Evolutionary conservation across 2,329 filamentous ascomycete genomes (phyloP), one percentile per base, ranked within the genome.

Genomic region (Lecanicillium sp.): DNA sequence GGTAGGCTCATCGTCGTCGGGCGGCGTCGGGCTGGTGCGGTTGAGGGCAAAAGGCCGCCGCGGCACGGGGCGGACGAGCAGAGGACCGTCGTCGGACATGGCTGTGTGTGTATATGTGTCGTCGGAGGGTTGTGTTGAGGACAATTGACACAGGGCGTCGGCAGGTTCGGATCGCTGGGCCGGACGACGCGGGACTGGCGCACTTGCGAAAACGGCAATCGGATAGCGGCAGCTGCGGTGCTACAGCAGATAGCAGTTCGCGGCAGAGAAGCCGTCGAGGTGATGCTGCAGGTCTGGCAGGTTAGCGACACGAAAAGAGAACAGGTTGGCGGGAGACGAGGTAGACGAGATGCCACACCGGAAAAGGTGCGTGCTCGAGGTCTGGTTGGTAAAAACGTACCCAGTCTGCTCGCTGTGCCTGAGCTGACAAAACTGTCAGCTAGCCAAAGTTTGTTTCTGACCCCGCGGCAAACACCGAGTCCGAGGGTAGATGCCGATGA

Each of bases 21-120:
- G 70, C 6, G 73, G 72, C 8, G 71, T 74, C 30, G 69, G 67
- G 52, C 65, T 69, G 44, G 66, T 65, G 38, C 74, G 67, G 49
- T 74, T 74, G 51, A 84, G 64, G 24, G 83, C 77, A 67, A 90
- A 90, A 14, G 84, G 77, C 37, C 87, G 80, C 51, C 84, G 80
- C 19, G 87, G 85, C 52, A 83, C 77, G 5, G 88, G 88, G 41
- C 83, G 82, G 54, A 86, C 62, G 54, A 89, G 68, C 30, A 73
- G 73, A 49, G 79, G 78, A 35, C 71, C 67, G 51, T 70, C 66
- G 26, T 46, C 44, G 17, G 44, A 46, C 44, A 46, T 46, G 35
- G 17, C 23, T 9, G 24, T 15, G 23, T 24, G 9, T 10, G 20
- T 23, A 21, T 23, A 5, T 24, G 20, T 38, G 6, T 38, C 5